Base-by-base conservation (phyloP, 768 basidiomycete species). In the Suillus hirtellus region DNA sequence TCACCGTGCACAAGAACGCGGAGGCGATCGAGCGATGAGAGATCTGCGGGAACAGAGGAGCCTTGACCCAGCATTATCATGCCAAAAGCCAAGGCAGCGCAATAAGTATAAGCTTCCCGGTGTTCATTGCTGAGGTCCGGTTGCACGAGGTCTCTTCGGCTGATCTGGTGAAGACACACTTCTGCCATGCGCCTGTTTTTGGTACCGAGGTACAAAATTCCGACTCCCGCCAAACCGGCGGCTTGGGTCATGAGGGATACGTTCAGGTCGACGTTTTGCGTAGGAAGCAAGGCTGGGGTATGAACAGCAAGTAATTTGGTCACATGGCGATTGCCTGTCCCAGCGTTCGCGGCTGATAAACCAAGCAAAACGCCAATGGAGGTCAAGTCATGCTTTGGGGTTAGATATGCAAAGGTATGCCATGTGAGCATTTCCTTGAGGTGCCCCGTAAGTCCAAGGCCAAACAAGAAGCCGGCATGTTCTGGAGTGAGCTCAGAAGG, bases 41-140 rank as follows among this genome's bases (percentile, higher is more conserved):
- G 75, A 67, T 97, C 96, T 1, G 92, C 92, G 1, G 91, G 90
- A 40, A 89, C 87, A 9, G 82, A 81, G 0, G 86, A 82, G 1
- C 97, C 96, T 68, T 88, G 89, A 7, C 93, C 96, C 17, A 99
- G 84, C 90, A 98, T 96, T 75, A 96, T 90, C 87, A 97, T 92
- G 5, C 97, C 97, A 71, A 97, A 97, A 1, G 93, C 89, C 37
- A 97, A 83, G 10, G 93, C 93, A 3, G 94, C 87, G 2, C 93
- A 85, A 66, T 93, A 89, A 0, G 95, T 91, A 71, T 98, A 99
- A 1, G 95, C 89, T 71, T 99, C 97, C 44, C 93, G 87, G 72
- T 95, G 89, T 67, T 96, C 94, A 66, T 89, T 90, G 70, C 88
- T 93, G 47, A 92, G 80, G 66, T 96, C 94, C 2, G 91, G 88